Evolutionary conservation across 2,329 filamentous ascomycete genomes (phyloP), one percentile per base, ranked within the genome.

Genomic region (Pseudocercospora musae): DNA sequence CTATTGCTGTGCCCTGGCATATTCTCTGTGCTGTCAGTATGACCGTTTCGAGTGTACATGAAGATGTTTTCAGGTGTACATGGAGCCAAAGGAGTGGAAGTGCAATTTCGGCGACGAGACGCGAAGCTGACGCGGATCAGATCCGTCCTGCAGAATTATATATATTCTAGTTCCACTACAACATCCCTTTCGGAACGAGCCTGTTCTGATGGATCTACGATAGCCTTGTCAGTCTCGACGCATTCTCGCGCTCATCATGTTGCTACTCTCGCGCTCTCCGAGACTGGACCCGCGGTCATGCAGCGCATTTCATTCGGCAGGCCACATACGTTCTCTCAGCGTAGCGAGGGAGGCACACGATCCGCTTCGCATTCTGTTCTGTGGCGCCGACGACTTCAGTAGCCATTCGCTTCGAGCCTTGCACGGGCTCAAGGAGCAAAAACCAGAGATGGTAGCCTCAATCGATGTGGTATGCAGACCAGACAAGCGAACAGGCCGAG

Each of bases 301-400:
- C 25, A 31, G 25, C 5, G 25, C 49, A 25, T 29, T 18, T 8
- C 15, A 3, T 13, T 20, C n/a, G 9, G 6, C 25, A 33, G 57
- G 20, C 18, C 31, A 20, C 13, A 54, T 18, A 37, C 52, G 18
- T 33, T 20, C 13, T n/a, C 21, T 54, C 27, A 54, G 27, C 18
- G 9, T 18, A 21, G 15, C 15, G 13, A 23, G 18, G 29, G 40
- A 33, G 9, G 18, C 7, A 21, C 64, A 68, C 64, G 73, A 82
- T 15, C 90, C 91, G 2, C 81, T 99, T 31, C 84, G 88, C 33
- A 92, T 99, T 58, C 84, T 99, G 3, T 99, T 97, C 78, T 98
- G 93, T 78, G 95, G 95, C 66, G 95, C 94, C 2, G 95, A 99
- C 76, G 83, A 87, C 2, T 96, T 98, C 77, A 97, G 94, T 79